phyloP scores from a whole-genome alignment of 148 eudicot species.

The Persicaria maculosa region DNA sequence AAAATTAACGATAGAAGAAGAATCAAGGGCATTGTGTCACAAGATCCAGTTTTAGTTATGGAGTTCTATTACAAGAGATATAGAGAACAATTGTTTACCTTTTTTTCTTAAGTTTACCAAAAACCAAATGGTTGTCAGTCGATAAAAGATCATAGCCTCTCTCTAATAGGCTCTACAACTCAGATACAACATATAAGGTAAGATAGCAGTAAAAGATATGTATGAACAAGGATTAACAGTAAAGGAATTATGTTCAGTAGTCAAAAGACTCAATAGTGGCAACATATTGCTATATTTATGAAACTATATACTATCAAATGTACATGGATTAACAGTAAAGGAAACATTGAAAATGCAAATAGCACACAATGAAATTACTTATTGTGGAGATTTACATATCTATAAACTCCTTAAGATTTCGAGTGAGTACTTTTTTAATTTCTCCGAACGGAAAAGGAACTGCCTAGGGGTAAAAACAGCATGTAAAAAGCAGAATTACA shows the following conservation, averaged over 20 bases:
- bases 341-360: neutral
- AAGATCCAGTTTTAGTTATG: slow-evolving; percentile 15
- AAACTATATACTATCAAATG: neutral
- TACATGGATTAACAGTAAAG: neutral
- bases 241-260: neutral
- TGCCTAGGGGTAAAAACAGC: slow-evolving; percentile 48
- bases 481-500: neutral
- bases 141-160: slow-evolving; percentile 57
- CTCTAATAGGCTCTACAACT: slow-evolving; percentile 27
- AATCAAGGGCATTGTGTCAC: too few species aligned
- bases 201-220: neutral
- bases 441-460: slow-evolving; percentile 58
- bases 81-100: slow-evolving; percentile 26
- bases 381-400: slow-evolving; percentile 55
- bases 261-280: neutral
- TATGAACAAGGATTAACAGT: neutral
- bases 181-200: neutral
- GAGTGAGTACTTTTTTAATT: slow-evolving; percentile 61
- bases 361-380: neutral
- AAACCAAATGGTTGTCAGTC: slow-evolving; percentile 46
- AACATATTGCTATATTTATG: neutral
- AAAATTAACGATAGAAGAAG: too few species aligned
- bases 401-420: slow-evolving; percentile 49
- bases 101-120: slow-evolving; percentile 11
- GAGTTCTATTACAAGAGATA: slow-evolving; percentile 54